Percentiles rank a stretch among this genome's conserved stretches.
These are phyloP conservation scores for Lactarius hengduanensis DNA, from an alignment of 768 basidiomycete species.

Conservation along the genomic window DNA sequence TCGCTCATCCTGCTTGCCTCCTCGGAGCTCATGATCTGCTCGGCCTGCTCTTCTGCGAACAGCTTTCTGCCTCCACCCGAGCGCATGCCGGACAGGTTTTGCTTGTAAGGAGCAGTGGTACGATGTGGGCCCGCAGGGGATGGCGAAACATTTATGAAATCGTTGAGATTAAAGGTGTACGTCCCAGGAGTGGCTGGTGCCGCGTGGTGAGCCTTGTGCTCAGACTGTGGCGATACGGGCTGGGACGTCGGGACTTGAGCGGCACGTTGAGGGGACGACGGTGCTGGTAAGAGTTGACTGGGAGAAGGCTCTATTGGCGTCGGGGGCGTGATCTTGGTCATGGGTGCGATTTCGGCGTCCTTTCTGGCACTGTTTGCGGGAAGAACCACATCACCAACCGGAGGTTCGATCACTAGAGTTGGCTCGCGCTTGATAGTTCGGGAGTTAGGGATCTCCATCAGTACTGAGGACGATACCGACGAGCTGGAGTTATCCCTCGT, in stretches of 20 bases:
- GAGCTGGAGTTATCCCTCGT: constrained; percentile 39
- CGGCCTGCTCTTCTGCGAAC: constrained; percentile 28
- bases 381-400: constrained; percentile 17
- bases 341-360: constrained; percentile 10
- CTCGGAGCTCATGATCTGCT: constrained; percentile 19
- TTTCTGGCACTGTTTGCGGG: neutral
- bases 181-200: constrained; percentile 29
- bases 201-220: constrained; percentile 19
- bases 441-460: constrained; percentile 14
- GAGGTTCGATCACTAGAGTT: constrained; percentile 17
- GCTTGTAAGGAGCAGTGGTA: constrained; percentile 23
- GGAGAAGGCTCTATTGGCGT: constrained; percentile 25
- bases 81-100: constrained; percentile 27
- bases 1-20: constrained; percentile 21
- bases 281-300: constrained; percentile 20
- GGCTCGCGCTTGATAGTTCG: constrained; percentile 19
- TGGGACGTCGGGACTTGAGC: constrained; percentile 9
- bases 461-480: constrained; percentile 38
- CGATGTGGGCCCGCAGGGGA: constrained; percentile 28
- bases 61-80: constrained; percentile 27
- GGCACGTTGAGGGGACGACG: constrained; percentile 22
- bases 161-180: constrained; percentile 30
- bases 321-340: constrained; percentile 27
- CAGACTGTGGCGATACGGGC: constrained; percentile 19
- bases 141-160: constrained; percentile 31